Evolutionary conservation across 2,329 filamentous ascomycete species (phyloP), one percentile per base, ranked within the genome.

Genomic region (Monosporascus sp.): DNA sequence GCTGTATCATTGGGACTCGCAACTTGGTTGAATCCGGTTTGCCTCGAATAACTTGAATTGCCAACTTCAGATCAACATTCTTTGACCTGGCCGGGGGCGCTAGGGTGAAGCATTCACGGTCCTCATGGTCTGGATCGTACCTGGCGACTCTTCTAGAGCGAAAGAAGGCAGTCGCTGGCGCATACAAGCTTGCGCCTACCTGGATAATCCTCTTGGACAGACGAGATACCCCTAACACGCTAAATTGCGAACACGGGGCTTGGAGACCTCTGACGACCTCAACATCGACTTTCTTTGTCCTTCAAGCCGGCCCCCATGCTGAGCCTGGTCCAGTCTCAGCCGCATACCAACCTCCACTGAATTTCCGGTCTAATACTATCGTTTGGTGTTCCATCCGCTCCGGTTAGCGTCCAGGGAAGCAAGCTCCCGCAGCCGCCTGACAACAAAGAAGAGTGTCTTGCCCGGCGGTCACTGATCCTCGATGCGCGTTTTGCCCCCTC

Each of bases 241-340:
- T 61, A 61, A 60, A 59, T 58, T 56, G 53, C 53, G 56, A 59
- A 59, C 54, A 58, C 50, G 49, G 53, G 52, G 44, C 54, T 53
- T 50, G 53, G 53, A 59, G 55, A 55, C 20, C 52, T 61, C 60
- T 64, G 52, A 63, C 59, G 53, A 59, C 56, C 53, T 57, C 55
- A 56, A 63, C 60, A 63, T 65, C 62, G 52, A 56, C 52, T 60
- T 62, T 66, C 64, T 68, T 68, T 68, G 65, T 68, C 60, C 55
- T 53, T 54, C 45, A 53, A 48, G 49, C 55, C 43, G 24, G 43
- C 55, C 59, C 50, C 60, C 58, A 54, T 61, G 53, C 52, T 62
- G 59, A 60, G 61, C 60, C 58, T 52, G 55, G 56, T 52, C 56
- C 60, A 59, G 56, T 57, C 55, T 56, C 58, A 57, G 60, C 56